Evolutionary conservation across 257 asterid species (phyloP).

Genomic region (Plantago elongata): DNA sequence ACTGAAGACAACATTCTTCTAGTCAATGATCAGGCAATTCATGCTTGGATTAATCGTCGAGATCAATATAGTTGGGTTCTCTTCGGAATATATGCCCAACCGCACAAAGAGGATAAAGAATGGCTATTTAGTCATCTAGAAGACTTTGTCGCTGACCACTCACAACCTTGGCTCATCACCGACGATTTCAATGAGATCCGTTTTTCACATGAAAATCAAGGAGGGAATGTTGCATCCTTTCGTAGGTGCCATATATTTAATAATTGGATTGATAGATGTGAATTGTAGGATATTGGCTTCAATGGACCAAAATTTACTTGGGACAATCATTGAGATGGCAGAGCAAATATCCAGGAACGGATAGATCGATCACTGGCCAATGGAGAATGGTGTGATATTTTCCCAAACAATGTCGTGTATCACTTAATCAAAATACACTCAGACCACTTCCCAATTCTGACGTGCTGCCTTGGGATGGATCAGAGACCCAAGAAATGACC

Average conservation of each 20-base stretch:
- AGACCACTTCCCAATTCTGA: neutral
- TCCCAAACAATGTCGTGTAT: neutral
- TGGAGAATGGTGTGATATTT: neutral
- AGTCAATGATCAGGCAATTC: no score
- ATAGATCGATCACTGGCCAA: neutral
- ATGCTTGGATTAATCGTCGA: neutral
- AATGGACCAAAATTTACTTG: neutral
- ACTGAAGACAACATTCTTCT: neutral
- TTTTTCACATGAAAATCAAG: no score
- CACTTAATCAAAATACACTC: neutral
- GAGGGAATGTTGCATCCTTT: no score
- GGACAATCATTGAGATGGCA: neutral
- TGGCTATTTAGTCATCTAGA: no score
- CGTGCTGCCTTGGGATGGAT: neutral
- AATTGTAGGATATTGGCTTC: neutral
- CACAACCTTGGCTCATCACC: no score
- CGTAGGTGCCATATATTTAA: neutral
- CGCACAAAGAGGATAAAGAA: no score
- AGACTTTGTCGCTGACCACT: no score
- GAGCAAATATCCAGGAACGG: neutral
- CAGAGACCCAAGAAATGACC: neutral
- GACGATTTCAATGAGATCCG: no score
- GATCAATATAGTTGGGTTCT: neutral
- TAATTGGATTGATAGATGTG: neutral
- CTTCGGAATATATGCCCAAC: neutral